These are phyloP conservation scores for Hygrophorus pudorinus DNA, from an alignment of 768 basidiomycete genomes.

Conservation along the genomic window DNA sequence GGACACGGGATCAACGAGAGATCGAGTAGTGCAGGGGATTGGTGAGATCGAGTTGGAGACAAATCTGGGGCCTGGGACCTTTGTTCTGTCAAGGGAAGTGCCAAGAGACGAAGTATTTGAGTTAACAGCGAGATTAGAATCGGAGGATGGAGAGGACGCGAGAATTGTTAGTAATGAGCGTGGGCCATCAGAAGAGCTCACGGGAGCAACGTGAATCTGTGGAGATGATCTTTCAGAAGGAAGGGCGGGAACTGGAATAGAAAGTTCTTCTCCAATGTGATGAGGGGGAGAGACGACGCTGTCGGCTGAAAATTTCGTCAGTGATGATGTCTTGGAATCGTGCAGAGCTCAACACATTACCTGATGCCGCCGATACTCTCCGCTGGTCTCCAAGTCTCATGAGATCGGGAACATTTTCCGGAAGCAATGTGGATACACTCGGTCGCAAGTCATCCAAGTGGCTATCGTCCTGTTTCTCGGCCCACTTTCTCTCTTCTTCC, in stretches of 20 bases:
- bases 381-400: slow-evolving; percentile 3
- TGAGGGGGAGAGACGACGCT: not conserved
- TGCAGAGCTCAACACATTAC: slow-evolving; percentile 1
- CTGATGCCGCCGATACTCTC: not conserved
- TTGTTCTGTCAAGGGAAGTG: not conserved
- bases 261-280: not conserved
- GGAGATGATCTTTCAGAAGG: not conserved
- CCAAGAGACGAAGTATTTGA: not conserved
- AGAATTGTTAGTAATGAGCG: slow-evolving; percentile 4
- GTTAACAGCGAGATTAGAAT: not conserved
- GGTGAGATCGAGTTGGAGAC: slow-evolving; percentile 4
- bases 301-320: not conserved
- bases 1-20: not conserved
- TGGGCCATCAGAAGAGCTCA: not conserved
- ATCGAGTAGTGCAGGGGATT: not conserved
- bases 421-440: slow-evolving; percentile 2
- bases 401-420: slow-evolving; percentile 5
- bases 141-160: not conserved
- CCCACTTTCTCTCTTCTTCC: slow-evolving; percentile 45
- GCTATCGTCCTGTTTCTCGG: slow-evolving; percentile 7
- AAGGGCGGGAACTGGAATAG: not conserved
- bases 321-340: not conserved
- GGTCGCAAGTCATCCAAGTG: not conserved
- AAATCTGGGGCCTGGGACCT: slow-evolving; percentile 4
- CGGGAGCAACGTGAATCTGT: not conserved